phyloP scores from a whole-genome alignment of 2,329 filamentous ascomycete species.

The Dothiorella sarmentorum region DNA sequence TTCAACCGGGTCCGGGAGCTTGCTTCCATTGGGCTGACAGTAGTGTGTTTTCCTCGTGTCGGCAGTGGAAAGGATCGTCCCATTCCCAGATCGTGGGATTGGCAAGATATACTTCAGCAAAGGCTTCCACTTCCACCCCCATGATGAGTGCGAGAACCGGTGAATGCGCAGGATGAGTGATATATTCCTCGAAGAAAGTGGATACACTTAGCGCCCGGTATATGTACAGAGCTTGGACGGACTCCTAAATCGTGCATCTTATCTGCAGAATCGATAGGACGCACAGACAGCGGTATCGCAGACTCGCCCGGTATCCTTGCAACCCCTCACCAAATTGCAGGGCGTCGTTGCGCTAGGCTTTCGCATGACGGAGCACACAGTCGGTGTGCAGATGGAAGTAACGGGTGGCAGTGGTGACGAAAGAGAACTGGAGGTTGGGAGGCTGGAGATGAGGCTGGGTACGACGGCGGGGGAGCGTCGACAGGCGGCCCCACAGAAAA shows the following conservation, averaged over 20 bases:
- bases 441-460: conserved; percentile 9
- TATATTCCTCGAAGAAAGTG: not conserved
- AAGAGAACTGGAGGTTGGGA: not conserved
- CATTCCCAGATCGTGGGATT: not conserved
- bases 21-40: not conserved
- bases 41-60: not conserved
- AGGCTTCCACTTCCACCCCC: no score
- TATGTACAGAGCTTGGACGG: not conserved
- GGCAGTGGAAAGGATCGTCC: not conserved
- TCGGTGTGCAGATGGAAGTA: not conserved
- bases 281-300: not conserved
- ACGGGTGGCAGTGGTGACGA: not conserved
- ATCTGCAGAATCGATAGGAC: not conserved
- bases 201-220: not conserved
- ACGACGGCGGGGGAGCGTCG: not conserved
- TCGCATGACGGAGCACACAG: not conserved
- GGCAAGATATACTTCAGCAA: not conserved
- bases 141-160: no score
- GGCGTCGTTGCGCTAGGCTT: not conserved
- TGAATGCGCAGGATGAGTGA: not conserved
- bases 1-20: not conserved
- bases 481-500: conserved; percentile 2
- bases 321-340: not conserved
- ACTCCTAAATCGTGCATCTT: not conserved
- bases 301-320: not conserved